phyloP scores from a whole-genome alignment of 2,329 filamentous ascomycete genomes.

The Fusarium begoniae region DNA sequence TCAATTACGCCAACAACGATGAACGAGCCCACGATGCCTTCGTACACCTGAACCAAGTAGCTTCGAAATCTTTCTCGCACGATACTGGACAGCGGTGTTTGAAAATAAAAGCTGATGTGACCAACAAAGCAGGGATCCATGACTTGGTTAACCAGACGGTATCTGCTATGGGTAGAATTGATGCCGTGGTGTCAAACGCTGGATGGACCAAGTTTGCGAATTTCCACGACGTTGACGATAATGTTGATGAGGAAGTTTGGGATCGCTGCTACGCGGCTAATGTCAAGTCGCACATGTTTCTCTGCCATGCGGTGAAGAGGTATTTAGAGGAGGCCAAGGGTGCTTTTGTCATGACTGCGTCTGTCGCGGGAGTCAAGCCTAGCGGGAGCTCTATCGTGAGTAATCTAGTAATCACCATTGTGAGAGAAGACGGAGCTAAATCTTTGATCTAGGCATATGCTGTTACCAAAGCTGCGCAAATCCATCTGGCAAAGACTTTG shows the following conservation, averaged over 20 bases:
- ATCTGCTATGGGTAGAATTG: not conserved
- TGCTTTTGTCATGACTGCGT: slow-evolving; percentile 5
- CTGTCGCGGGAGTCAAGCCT: slow-evolving; percentile 2
- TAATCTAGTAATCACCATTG: too few species aligned
- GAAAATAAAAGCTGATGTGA: not conserved
- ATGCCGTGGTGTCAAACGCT: slow-evolving; percentile 8
- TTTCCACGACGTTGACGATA: not conserved
- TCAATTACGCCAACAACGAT: slow-evolving; percentile 4
- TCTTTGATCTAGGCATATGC: not conserved
- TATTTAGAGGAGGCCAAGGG: not conserved
- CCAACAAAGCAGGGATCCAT: not conserved
- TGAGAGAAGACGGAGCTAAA: not conserved
- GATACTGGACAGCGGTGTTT: not conserved
- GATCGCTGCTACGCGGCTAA: slow-evolving; percentile 9
- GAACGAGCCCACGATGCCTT: not conserved
- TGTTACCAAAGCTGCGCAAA: slow-evolving; percentile 2
- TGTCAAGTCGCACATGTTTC: slow-evolving; percentile 11
- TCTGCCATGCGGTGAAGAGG: not conserved
- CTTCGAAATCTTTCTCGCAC: accelerated
- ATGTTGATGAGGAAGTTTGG: slow-evolving; percentile 14
- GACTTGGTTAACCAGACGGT: not conserved
- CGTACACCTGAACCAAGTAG: not conserved
- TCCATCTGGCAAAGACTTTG: slow-evolving; percentile 5
- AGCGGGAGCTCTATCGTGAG: slow-evolving; percentile 9
- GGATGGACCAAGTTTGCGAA: slow-evolving; percentile 13